Evolutionary conservation across 2,329 filamentous ascomycete species (phyloP).

Genomic region (Zymoseptoria tritici): DNA sequence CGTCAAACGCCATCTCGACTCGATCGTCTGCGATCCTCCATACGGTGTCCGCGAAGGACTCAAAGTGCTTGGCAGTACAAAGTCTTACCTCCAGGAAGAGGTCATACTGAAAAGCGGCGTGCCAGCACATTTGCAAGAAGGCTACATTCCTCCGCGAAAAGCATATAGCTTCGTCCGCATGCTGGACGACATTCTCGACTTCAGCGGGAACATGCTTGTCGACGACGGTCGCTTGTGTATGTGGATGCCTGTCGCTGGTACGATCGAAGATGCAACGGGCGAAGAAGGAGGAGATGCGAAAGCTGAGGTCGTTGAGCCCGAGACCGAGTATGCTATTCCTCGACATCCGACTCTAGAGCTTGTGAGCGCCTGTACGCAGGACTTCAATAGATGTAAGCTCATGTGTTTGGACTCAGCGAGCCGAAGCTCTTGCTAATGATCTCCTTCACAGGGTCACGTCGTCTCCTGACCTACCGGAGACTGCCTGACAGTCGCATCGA

Average conservation of each 20-base stretch:
- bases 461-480: conserved; percentile 78
- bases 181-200: conserved; percentile 80
- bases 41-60: conserved; percentile 92
- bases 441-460: conserved; percentile 62
- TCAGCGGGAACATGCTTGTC: conserved; percentile 69
- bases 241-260: conserved; percentile 87
- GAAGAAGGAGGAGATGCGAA: conserved; percentile 42
- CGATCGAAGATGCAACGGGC: conserved; percentile 37
- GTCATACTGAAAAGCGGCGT: conserved; percentile 61
- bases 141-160: conserved; percentile 77
- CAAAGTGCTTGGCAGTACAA: conserved; percentile 72
- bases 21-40: conserved; percentile 89
- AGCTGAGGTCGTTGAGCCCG: conserved; percentile 29
- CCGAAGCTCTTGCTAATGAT: not conserved
- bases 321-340: conserved; percentile 69
- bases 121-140: conserved; percentile 60
- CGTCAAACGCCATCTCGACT: conserved; percentile 60
- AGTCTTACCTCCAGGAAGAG: conserved; percentile 44
- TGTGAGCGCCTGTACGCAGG: conserved; percentile 70
- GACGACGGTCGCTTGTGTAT: conserved; percentile 75
- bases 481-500: conserved; percentile 52
- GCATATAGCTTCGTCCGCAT: conserved; percentile 89
- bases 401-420: not conserved
- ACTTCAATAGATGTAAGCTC: conserved; percentile 74
- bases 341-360: conserved; percentile 67